phyloP scores from a whole-genome alignment of 345 rosid genomes.

The Jatropha curcas region DNA sequence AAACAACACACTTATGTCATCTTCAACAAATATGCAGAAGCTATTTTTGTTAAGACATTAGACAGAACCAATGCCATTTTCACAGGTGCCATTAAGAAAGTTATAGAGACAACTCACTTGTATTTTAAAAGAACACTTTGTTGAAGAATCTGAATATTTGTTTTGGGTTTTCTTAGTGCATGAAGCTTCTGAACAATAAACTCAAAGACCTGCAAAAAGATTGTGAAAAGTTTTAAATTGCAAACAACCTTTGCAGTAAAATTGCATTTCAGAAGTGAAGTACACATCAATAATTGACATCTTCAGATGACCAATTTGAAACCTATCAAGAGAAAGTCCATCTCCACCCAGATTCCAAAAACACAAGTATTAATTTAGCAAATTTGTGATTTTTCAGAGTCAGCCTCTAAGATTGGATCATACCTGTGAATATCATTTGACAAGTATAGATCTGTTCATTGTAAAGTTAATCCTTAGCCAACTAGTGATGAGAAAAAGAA shows the following conservation, averaged over 20 bases:
- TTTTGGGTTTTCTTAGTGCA: constrained; percentile 97
- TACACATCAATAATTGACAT: neutral
- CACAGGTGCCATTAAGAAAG: neutral
- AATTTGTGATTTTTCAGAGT: neutral
- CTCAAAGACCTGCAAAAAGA: constrained; percentile 74
- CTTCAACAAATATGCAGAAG: neutral
- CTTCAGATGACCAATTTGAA: neutral
- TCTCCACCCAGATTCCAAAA: neutral
- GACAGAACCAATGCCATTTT: neutral
- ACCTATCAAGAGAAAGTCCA: neutral
- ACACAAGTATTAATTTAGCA: neutral
- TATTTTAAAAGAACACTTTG: constrained; percentile 92
- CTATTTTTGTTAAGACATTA: neutral
- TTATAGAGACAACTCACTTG: constrained; percentile 59
- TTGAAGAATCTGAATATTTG: constrained; percentile 97
- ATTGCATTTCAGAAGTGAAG: neutral
- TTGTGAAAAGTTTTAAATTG: neutral
- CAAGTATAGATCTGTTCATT: neutral
- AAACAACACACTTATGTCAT: neutral
- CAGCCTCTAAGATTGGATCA: neutral
- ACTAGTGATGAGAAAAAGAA: neutral
- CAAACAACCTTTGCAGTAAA: neutral
- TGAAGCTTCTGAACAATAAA: constrained; percentile 96
- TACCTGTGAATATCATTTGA: neutral
- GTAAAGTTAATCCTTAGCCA: neutral